Evolutionary conservation across 148 eudicot species (phyloP).

Genomic region (Chenopodium suecicum): DNA sequence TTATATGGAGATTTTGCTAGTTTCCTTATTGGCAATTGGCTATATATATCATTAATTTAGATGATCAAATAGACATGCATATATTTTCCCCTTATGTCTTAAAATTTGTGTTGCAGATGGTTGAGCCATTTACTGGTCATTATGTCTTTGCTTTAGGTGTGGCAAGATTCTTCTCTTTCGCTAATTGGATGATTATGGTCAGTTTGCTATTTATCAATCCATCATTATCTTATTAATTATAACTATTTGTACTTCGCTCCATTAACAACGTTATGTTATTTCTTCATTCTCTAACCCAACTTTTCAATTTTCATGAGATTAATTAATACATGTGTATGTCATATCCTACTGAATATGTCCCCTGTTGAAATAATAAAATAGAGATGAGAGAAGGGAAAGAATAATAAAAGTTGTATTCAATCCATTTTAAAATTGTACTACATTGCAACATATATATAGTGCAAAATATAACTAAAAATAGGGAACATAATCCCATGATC

Average conservation of each 20-base stretch:
- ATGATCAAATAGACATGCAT: no score
- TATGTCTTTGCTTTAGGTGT: slow-evolving; percentile 86
- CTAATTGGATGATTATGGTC: slow-evolving; percentile 79
- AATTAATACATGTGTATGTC: neutral
- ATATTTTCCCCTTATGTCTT: no score
- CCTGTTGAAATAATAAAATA: no score
- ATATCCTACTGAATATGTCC: no score
- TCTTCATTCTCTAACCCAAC: neutral
- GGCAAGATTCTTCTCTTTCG: slow-evolving; percentile 71
- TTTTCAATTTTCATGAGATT: neutral
- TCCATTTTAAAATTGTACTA: no score
- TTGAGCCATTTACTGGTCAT: slow-evolving; percentile 78
- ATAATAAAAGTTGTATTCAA: no score
- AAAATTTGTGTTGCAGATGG: slow-evolving; percentile 43
- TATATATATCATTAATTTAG: no score
- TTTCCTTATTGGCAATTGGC: neutral
- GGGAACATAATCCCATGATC: no score
- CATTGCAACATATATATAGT: no score
- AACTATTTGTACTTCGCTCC: no score
- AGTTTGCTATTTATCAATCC: neutral
- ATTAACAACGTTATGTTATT: neutral
- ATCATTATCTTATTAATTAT: neutral
- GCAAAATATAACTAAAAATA: no score
- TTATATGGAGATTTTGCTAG: neutral
- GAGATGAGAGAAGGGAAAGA: no score